These are phyloP conservation scores for Dinochytrium kinnereticum DNA, from an alignment of 371 early-diverging fungal genomes.

Conservation along the genomic window DNA sequence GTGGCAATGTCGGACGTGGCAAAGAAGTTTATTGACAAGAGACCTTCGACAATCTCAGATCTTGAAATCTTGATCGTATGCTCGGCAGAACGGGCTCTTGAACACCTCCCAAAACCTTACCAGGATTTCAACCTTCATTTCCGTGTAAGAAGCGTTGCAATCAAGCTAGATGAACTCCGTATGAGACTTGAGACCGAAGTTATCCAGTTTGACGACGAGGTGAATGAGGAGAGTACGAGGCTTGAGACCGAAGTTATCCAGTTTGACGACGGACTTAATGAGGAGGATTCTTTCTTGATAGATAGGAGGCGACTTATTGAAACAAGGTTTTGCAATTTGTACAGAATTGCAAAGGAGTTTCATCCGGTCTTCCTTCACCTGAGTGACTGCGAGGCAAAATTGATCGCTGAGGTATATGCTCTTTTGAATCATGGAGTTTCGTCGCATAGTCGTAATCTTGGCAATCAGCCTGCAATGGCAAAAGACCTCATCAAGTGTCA, in stretches of 20 bases:
- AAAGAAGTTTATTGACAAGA: neutral
- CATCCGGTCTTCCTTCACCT: neutral
- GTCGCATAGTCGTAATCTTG: neutral
- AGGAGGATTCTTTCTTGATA: neutral
- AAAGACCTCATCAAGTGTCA: too few species aligned
- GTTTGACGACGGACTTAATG: neutral
- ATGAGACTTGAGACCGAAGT: neutral
- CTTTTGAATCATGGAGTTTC: neutral
- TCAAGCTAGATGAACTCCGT: neutral
- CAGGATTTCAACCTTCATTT: neutral
- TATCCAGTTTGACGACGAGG: too few species aligned
- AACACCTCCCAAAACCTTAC: neutral
- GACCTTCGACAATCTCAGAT: neutral
- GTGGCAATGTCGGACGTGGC: conserved; percentile 16
- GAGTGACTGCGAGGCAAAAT: neutral
- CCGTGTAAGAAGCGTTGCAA: neutral
- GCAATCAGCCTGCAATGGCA: too few species aligned
- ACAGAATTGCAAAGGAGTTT: neutral
- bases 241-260: neutral
- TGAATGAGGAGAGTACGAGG: neutral
- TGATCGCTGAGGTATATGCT: neutral
- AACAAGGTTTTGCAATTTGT: too few species aligned
- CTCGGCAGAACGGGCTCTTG: neutral
- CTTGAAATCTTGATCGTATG: neutral
- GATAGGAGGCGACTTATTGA: neutral